phyloP scores from a whole-genome alignment of 129 eudicot genomes.

The Daucus carota region DH1_v3.0 NC_030388.2:23718501-23719000 shows the following conservation, averaged over 20 bases:
- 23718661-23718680: background rate
- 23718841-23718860: slow-evolving; percentile 73
- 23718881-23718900: slow-evolving; percentile 90
- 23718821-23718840: slow-evolving; percentile 50
- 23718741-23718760: background rate
- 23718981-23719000: slow-evolving; percentile 44
- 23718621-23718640: too few species aligned
- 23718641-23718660: background rate
- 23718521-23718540: too few species aligned
- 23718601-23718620: background rate
- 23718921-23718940: slow-evolving; percentile 82
- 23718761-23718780: background rate
- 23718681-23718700: background rate
- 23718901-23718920: slow-evolving; percentile 83
- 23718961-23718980: slow-evolving; percentile 55
- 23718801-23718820: slow-evolving; percentile 3
- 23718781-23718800: background rate
- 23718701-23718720: background rate
- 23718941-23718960: slow-evolving; percentile 80
- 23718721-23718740: background rate
- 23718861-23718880: slow-evolving; percentile 88
- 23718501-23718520: too few species aligned
- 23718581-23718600: background rate
- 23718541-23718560: background rate
- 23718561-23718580: background rate